These are phyloP conservation scores for Bipolaris bicolor DNA, from an alignment of 2,329 filamentous ascomycete genomes.

Conservation along the genomic window DNA sequence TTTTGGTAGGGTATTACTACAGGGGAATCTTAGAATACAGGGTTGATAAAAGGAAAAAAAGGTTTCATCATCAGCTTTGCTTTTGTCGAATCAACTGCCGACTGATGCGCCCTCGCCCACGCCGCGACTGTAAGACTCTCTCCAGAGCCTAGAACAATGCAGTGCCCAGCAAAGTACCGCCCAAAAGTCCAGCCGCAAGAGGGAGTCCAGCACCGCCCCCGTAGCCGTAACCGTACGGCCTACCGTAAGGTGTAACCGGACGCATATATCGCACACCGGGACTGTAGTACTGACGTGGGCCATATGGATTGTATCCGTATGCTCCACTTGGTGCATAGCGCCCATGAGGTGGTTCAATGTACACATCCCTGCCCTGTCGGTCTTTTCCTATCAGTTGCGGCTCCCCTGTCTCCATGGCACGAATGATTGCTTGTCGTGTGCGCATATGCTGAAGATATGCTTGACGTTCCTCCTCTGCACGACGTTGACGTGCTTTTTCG, in stretches of 20 bases:
- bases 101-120: neutral
- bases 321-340: constrained; percentile 34
- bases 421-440: constrained; percentile 58
- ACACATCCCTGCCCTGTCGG: constrained; percentile 61
- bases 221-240: constrained; percentile 47
- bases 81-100: neutral
- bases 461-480: constrained; percentile 58
- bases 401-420: constrained; percentile 60
- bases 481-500: constrained; percentile 52
- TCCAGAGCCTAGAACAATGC: constrained; percentile 27
- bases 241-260: constrained; percentile 56
- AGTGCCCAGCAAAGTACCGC: constrained; percentile 44
- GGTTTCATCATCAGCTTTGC: neutral
- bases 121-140: neutral
- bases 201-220: constrained; percentile 48
- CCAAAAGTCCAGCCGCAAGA: constrained; percentile 44
- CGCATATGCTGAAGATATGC: constrained; percentile 61
- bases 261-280: constrained; percentile 58
- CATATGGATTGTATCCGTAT: constrained; percentile 56
- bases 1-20: neutral
- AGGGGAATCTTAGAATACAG: neutral
- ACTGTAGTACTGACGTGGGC: constrained; percentile 53
- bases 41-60: neutral
- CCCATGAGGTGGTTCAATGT: constrained; percentile 61
- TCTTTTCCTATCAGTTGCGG: constrained; percentile 64